Base-by-base conservation (phyloP, 2,329 filamentous ascomycete genomes). In the Fusarium sp. region DNA sequence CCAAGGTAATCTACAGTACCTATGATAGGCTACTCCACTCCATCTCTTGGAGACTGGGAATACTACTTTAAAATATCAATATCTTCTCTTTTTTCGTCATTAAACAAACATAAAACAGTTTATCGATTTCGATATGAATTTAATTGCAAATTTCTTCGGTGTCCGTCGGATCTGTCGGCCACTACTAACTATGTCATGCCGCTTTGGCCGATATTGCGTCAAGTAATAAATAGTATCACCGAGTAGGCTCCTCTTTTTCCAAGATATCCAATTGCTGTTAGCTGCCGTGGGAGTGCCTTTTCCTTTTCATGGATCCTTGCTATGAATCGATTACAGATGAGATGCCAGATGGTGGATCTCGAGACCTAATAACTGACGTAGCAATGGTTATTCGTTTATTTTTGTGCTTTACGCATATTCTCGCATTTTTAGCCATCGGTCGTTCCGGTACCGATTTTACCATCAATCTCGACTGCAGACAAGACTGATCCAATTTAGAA, bases 1-100 rank as follows among this genome's bases (percentile, higher is more conserved):
- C 51, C 38, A 59, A 62, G 58, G 36, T 44, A 65, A 53, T 57
- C 67, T 23, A 53, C 54, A 58, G 67, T 45, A 53, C 53, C 67
- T 28, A 53, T 54, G 64, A 71, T 65, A 61, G 52, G 63, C 41
- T 59, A 65, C 67, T 58, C 64, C 67, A 71, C 67, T 44, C 33
- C 23, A 65, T 33, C 33, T 53, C 26, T 45, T n/a, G 34, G 33
- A 50, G 28, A 41, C 46, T 57, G 38, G 53, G 8, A 30, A 28
- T 18, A 30, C 42, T 49, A 62, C 50, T 47, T 57, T 45, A 7
- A 62, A 56, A 36, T 36, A 42, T 60, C 31, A 46, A 7, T 26
- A 44, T 45, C n/a, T 49, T 9, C 13, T 31, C 38, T 54, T 46
- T 30, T 31, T 15, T 67, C 49, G 53, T 63, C 57, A 55, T 69